These are phyloP conservation scores for Eucalyptus albens DNA, from an alignment of 345 rosid species.

Conservation along the genomic window DNA sequence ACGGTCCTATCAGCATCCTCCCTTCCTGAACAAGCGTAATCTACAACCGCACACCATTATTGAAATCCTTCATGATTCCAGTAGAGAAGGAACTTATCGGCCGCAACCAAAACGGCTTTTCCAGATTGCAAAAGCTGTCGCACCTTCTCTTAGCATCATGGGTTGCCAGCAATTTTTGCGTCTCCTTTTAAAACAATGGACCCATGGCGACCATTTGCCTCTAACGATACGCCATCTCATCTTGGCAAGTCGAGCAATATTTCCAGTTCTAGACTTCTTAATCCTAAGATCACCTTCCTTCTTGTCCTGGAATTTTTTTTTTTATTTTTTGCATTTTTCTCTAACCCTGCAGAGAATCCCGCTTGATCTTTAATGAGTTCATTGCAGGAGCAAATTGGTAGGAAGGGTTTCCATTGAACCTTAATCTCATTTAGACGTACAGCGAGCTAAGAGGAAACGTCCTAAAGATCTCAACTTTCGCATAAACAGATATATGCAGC, in stretches of 20 bases:
- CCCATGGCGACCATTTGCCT: background rate
- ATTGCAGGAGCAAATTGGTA: background rate
- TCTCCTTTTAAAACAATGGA: background rate
- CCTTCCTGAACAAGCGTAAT: background rate
- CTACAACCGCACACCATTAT: background rate
- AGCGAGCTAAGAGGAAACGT: background rate
- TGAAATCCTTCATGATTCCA: background rate
- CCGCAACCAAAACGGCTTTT: background rate
- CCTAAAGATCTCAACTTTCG: background rate
- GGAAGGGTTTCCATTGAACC: background rate
- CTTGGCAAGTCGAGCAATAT: background rate
- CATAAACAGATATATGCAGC: background rate
- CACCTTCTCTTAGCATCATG: background rate
- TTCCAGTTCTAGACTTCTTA: background rate
- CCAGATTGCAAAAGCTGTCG: background rate
- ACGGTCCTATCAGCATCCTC: background rate
- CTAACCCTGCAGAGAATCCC: background rate
- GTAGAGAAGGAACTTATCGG: background rate
- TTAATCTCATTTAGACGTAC: background rate
- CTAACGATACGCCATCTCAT: background rate
- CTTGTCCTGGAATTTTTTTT: rapidly evolving
- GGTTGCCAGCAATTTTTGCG: background rate
- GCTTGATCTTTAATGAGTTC: background rate
- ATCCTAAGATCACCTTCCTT: background rate
- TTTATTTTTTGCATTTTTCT: background rate